Percentiles rank a stretch among this genome's conserved stretches.
These are phyloP conservation scores for Buxus sempervirens DNA, from an alignment of 164 flowering plant genomes.

Conservation along the genomic window DNA sequence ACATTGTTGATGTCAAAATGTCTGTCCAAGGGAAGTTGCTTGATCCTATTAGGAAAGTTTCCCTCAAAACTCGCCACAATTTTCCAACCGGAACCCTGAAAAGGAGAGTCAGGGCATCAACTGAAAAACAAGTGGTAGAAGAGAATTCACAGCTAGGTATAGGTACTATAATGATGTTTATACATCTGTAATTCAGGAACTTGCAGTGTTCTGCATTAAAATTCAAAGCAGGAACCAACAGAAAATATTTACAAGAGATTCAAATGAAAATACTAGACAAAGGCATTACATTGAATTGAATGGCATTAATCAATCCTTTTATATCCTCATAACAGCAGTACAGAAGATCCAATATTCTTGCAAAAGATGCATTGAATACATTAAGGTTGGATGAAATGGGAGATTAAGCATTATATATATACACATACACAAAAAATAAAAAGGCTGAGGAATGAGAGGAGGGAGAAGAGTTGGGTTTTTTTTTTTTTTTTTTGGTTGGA, in stretches of 20 bases:
- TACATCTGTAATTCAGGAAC: background rate
- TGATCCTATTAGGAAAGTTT: constrained; percentile 91
- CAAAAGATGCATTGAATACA: no score
- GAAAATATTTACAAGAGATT: background rate
- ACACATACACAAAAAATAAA: no score
- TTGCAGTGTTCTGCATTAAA: background rate
- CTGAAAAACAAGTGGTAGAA: background rate
- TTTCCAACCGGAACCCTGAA: constrained; percentile 97
- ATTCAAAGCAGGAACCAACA: background rate
- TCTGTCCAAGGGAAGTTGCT: constrained; percentile 94
- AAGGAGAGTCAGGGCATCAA: constrained; percentile 3
- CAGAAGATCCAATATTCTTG: no score
- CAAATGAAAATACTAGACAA: no score
- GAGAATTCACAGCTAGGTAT: background rate
- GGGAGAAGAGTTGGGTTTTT: no score
- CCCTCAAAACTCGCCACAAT: constrained; percentile 99
- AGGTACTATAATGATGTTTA: background rate
- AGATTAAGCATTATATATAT: no score
- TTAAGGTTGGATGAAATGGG: no score
- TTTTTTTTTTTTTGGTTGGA: no score
- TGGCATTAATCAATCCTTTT: no score
- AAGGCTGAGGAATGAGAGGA: no score
- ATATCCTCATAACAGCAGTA: no score
- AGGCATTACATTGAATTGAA: no score
- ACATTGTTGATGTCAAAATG: constrained; percentile 97